Evolutionary conservation across 345 rosid species (phyloP), one percentile per base, ranked within the genome.

Genomic region (Adansonia digitata): DNA sequence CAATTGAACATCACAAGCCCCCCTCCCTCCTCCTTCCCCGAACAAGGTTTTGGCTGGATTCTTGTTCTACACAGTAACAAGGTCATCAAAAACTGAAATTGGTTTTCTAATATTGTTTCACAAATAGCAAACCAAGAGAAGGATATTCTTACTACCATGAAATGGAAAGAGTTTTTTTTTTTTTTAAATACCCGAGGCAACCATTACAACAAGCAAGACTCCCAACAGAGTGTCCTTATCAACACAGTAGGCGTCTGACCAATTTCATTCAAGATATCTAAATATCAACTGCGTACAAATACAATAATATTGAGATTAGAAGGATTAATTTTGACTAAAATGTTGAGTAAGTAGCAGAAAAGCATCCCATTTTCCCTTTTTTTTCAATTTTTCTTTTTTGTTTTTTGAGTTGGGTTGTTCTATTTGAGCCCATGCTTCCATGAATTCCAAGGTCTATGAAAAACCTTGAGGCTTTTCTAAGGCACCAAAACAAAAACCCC

Each of bases 151-250:
- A 34, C 12, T 17, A 0, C 18, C 66, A 2, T n/a, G n/a, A n/a
- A n/a, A n/a, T n/a, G n/a, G n/a, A n/a, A n/a, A n/a, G n/a, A n/a
- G 24, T n/a, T 18, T 51, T 51, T 13, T 55, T 48, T 10, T 48
- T 4, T 24, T 57, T 45, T 45, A 43, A 61, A 26, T 74, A 84
- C 96, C 97, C 76, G 97, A 86, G 74, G 97, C 97, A 59, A 97
- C 97, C 27, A 94, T 92, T 9, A 94, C 87, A 79, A n/a, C 98
- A 94, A 81, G 98, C 97, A 72, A 92, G 97, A 79, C 98, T 94
- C 69, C 98, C 98, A 13, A 92, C 94, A 71, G 97, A 94, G 77
- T 94, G 92, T 2, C 98, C 97, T n/a, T n/a, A 92, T 81, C 75
- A 94, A 83, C 75, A 94, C 88, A 0, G 94, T 86, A 11, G 97